Evolutionary conservation across 1,284 basidiomycete species (phyloP).

Genomic region (Cutaneotrichosporon mucoides): DNA sequence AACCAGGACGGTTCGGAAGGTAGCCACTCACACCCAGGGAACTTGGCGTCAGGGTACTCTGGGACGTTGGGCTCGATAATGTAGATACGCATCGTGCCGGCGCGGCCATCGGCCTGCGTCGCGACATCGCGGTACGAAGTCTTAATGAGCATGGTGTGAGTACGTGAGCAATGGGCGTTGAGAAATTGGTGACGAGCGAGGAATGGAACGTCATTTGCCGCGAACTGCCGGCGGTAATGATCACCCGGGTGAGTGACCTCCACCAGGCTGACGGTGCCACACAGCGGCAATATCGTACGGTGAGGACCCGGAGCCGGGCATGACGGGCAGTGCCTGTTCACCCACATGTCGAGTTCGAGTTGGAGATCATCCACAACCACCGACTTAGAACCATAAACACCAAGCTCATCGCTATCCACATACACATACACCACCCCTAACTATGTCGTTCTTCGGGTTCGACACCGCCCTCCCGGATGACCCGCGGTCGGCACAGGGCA

Average conservation of each 20-base stretch:
- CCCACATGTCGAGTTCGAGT: not conserved
- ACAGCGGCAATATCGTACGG: slow-evolving; percentile 3
- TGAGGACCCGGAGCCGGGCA: too few relatives aligned
- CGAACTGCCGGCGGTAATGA: slow-evolving; percentile 1
- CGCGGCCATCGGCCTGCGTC: slow-evolving; percentile 59
- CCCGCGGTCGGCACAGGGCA: slow-evolving; percentile 1
- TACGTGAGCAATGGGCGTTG: not conserved
- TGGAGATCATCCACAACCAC: not conserved
- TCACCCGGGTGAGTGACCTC: not conserved
- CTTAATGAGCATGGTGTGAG: slow-evolving; percentile 65
- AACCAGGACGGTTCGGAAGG: not conserved
- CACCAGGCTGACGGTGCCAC: slow-evolving; percentile 6
- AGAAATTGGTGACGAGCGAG: not conserved
- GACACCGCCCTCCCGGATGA: slow-evolving; percentile 42
- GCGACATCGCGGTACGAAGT: slow-evolving; percentile 71
- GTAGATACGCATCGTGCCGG: slow-evolving; percentile 65
- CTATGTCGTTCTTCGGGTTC: slow-evolving; percentile 51
- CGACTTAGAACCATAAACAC: not conserved
- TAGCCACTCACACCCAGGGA: slow-evolving; percentile 42
- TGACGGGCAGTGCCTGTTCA: not conserved
- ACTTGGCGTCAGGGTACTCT: slow-evolving; percentile 49
- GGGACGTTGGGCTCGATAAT: slow-evolving; percentile 46
- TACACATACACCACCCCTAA: not conserved
- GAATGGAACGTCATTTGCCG: not conserved
- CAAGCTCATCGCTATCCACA: not conserved